Evolutionary conservation across 305 asterid species (phyloP), one percentile per base, ranked within the genome.

Genomic region (Rubia tinctorum): DNA sequence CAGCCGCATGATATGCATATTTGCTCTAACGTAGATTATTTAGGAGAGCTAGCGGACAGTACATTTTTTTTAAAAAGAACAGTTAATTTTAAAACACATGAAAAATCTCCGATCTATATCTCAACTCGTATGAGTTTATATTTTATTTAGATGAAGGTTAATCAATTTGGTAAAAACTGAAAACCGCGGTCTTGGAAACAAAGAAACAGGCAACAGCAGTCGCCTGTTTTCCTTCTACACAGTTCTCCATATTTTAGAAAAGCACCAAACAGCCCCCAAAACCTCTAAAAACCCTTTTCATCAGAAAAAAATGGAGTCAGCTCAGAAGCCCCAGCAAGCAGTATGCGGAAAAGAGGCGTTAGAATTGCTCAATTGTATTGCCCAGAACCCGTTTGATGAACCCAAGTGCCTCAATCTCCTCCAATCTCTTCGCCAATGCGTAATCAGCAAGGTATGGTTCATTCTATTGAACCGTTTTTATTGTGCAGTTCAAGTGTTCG

Each of bases 261-360:
- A 53, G 56, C 47, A 53, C 55, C 68, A 44, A 75, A 15, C 53
- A 23, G 49, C 49, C 64, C 75, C 68, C 2, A 12, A 14, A 18
- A 4, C 8, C 45, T 8, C 69, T 25, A 8, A 47, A 73, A 73
- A 0, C 49, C 72, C 47, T 39, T 15, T 17, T 51, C 34, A 34
- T 3, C 40, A 47, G 58, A 15, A 14, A 30, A 25, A 25, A 61
- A 89, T 84, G 92, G 89, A 82, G 56, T 23, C 81, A 20, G 72
- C 86, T 45, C 82, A 71, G 72, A 79, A 73, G 74, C 70, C 71
- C 20, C 85, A 82, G 77, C 85, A 82, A 76, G 85, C 88, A 15
- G 85, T 85, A 6, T 89, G 95, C 74, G 91, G 84, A 0, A 77
- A 84, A 77, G 88, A 89, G 74, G 88, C 91, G n/a, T 75, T 87